Percentiles rank a stretch among this genome's conserved stretches.
Evolutionary conservation across 1,139 yeast species (phyloP).

Genomic region (Eremothecium gossypii): DNA sequence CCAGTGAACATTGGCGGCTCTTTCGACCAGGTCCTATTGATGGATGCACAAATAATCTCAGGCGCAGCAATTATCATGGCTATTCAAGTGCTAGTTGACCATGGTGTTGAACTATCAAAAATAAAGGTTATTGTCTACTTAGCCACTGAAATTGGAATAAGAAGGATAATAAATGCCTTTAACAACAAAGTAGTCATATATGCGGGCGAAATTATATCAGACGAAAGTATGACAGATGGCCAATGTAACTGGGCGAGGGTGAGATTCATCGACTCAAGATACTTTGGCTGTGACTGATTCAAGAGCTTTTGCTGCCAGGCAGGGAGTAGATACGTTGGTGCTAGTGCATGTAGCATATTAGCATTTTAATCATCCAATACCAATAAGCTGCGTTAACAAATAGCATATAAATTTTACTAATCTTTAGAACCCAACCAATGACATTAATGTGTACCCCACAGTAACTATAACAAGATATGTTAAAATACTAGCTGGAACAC

Average conservation of each 20-base stretch:
- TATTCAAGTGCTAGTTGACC: slow-evolving; percentile 75
- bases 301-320: too few species aligned
- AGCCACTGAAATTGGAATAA: slow-evolving; percentile 75
- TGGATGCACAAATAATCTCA: slow-evolving; percentile 82
- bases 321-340: too few species aligned
- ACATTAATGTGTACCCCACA: slow-evolving; percentile 73
- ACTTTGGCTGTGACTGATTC: slow-evolving; percentile 47
- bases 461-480: slow-evolving; percentile 62
- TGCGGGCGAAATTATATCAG: slow-evolving; percentile 53
- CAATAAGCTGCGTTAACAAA: too few species aligned
- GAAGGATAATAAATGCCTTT: slow-evolving; percentile 67
- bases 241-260: slow-evolving; percentile 43
- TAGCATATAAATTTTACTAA: not conserved
- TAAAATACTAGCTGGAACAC: slow-evolving; percentile 75
- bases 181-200: slow-evolving; percentile 53
- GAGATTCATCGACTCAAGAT: slow-evolving; percentile 66
- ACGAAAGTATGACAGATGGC: slow-evolving; percentile 21
- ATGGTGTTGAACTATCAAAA: slow-evolving; percentile 53
- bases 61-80: slow-evolving; percentile 97
- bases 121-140: slow-evolving; percentile 63
- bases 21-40: slow-evolving; percentile 47
- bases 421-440: slow-evolving; percentile 39
- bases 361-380: too few species aligned
- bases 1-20: slow-evolving; percentile 31
- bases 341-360: too few species aligned